These are phyloP conservation scores for Talaromyces sp. DNA, from an alignment of 2,329 filamentous ascomycete species.

Conservation along the genomic window DNA sequence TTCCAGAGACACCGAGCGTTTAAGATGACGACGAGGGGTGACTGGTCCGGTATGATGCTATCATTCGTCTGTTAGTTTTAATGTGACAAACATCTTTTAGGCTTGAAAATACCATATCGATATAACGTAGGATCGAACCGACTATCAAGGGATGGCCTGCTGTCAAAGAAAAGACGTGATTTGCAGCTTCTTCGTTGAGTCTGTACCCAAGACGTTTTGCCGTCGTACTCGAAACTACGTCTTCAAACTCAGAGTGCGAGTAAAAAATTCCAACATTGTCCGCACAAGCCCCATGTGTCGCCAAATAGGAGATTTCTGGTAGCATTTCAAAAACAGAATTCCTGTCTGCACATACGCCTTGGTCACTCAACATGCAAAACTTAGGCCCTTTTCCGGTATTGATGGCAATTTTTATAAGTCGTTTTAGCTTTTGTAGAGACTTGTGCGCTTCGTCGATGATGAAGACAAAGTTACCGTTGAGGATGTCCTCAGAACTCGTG, in stretches of 20 bases:
- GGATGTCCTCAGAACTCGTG: background rate
- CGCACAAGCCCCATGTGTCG: background rate
- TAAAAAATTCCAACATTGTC: slow-evolving; percentile 1
- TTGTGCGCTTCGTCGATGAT: slow-evolving; percentile 4
- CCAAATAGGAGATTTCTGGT: slow-evolving; percentile 6
- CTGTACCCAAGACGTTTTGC: background rate
- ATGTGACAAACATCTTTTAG: background rate
- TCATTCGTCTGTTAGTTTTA: background rate
- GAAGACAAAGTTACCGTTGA: background rate
- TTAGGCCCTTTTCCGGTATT: background rate
- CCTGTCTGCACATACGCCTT: background rate
- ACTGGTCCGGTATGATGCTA: background rate
- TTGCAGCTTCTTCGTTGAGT: background rate
- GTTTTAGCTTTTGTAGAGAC: background rate
- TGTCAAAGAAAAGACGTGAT: slow-evolving; percentile 2
- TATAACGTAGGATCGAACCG: background rate
- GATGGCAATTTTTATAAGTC: background rate
- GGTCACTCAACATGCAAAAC: slow-evolving; percentile 2
- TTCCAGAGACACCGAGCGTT: background rate
- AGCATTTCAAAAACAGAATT: background rate
- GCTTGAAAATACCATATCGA: slow-evolving; percentile 2
- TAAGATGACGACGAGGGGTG: background rate
- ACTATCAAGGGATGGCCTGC: slow-evolving; percentile 3
- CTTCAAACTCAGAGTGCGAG: background rate
- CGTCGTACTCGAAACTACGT: background rate